Evolutionary conservation across 345 rosid genomes (phyloP).

Genomic region (Citrus maxima): DNA sequence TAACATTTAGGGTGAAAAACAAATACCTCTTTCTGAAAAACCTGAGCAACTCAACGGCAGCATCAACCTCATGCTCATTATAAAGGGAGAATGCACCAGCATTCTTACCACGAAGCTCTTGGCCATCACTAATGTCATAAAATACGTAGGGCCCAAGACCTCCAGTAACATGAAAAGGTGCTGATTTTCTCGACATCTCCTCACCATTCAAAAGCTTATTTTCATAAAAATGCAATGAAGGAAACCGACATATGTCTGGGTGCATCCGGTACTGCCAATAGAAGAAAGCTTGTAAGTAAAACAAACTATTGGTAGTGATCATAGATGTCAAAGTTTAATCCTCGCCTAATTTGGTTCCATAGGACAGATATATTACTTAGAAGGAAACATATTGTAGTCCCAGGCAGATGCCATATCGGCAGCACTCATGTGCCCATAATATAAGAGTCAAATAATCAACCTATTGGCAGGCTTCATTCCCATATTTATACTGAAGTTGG

Average conservation of each 20-base stretch:
- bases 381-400: background rate
- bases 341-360: background rate
- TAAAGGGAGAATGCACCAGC: constrained; percentile 72
- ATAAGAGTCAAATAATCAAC: background rate
- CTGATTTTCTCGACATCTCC: constrained; percentile 57
- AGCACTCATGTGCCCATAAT: background rate
- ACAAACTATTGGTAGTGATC: background rate
- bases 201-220: constrained; percentile 79
- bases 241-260: constrained; percentile 90
- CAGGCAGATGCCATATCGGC: background rate
- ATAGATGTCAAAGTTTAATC: background rate
- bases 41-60: constrained; percentile 73
- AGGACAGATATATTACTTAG: background rate
- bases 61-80: constrained; percentile 87
- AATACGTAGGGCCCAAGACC: constrained; percentile 84
- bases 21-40: constrained; percentile 68
- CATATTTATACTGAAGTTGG: background rate
- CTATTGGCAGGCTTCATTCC: background rate
- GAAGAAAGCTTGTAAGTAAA: constrained; percentile 19
- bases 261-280: constrained; percentile 95
- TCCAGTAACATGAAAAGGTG: constrained; percentile 63
- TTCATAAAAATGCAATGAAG: constrained; percentile 88
- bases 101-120: constrained; percentile 68
- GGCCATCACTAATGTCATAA: constrained; percentile 78
- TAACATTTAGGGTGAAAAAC: background rate